Percentiles rank a stretch among this genome's conserved stretches.
These are phyloP conservation scores for Suhomyces kunorum DNA, from an alignment of 1,139 yeast species.

Conservation along the genomic window DNA sequence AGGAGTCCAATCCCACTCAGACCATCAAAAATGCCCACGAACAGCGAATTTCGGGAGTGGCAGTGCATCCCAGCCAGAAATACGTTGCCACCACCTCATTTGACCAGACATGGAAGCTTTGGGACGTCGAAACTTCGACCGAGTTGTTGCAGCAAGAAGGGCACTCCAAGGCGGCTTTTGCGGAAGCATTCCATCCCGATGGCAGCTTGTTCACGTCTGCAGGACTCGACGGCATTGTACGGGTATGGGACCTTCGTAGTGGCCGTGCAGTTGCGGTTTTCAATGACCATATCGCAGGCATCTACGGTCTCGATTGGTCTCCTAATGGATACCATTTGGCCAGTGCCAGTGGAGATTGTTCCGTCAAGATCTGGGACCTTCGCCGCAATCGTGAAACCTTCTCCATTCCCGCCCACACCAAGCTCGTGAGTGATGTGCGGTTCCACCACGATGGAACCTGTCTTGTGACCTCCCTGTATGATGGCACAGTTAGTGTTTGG, in stretches of 20 bases:
- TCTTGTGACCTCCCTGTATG: constrained; percentile 69
- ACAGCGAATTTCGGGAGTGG: constrained; percentile 61
- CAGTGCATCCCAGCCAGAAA: constrained; percentile 64
- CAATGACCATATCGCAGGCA: constrained; percentile 69
- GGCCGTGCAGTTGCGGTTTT: constrained; percentile 66
- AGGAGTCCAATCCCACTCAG: constrained; percentile 18
- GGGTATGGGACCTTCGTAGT: constrained; percentile 84
- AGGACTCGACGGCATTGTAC: constrained; percentile 73
- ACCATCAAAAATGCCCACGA: constrained; percentile 43
- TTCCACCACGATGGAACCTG: constrained; percentile 51
- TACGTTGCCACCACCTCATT: constrained; percentile 71
- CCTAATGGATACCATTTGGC: constrained; percentile 75
- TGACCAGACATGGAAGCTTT: constrained; percentile 86
- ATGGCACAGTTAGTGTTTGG: constrained; percentile 63
- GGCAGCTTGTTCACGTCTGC: constrained; percentile 78
- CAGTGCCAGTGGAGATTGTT: constrained; percentile 83
- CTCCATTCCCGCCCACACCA: constrained; percentile 76
- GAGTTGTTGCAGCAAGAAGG: constrained; percentile 69
- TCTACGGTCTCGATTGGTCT: constrained; percentile 74
- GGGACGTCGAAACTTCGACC: constrained; percentile 59
- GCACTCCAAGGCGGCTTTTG: constrained; percentile 72
- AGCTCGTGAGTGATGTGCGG: constrained; percentile 66
- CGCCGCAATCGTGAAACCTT: constrained; percentile 48
- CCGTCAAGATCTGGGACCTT: constrained; percentile 84
- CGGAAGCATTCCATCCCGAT: constrained; percentile 68